Base-by-base conservation (phyloP, 169 alveolate genomes). In the Plasmodium ovale region DNA sequence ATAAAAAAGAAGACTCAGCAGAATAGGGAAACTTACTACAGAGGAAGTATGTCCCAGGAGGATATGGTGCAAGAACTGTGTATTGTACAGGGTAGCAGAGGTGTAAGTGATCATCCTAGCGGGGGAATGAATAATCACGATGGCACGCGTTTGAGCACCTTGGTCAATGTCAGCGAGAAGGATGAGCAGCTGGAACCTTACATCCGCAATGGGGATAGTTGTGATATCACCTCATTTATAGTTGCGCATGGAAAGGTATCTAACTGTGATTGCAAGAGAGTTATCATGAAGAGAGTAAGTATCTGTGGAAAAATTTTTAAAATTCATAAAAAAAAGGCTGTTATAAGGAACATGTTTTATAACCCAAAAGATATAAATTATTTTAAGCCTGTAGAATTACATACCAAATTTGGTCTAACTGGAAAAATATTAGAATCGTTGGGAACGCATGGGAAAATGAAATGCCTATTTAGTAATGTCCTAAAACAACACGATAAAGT, bases 401-500 rank as follows among this genome's bases (percentile, higher is more conserved):
- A 95, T 68, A 98, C 99, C 27, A 98, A 98, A 95, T 94, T 95
- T 53, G 99, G 99, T 21, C 95, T 98, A 44, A 95, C 99, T 89
- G 99, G 99, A 49, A 96, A 97, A 87, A 99, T 99, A 59, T 93
- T 89, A 71, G 99, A 97, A 92, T 96, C 99, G 33, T 93, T 99
- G 84, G 99, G 99, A n/a, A 98, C 99, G 14, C 99, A 99, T 92
- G 99, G 99, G 25, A 94, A 97, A 94, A 98, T 99, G 99, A 99
- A 99, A 93, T 98, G 99, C 92, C 92, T 95, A 73, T 99, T 99
- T 94, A 98, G 96, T 88, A 98, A 97, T 73, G 95, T 90, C 85
- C 94, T 99, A 62, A 96, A 96, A 91, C 99, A 97, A 77, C 98
- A 97, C 73, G 99, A 98, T 93, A 97, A 98, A 85, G 98, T 98